Evolutionary conservation across 768 basidiomycete genomes (phyloP), one percentile per base, ranked within the genome.

Genomic region (Obba rivulosa): DNA sequence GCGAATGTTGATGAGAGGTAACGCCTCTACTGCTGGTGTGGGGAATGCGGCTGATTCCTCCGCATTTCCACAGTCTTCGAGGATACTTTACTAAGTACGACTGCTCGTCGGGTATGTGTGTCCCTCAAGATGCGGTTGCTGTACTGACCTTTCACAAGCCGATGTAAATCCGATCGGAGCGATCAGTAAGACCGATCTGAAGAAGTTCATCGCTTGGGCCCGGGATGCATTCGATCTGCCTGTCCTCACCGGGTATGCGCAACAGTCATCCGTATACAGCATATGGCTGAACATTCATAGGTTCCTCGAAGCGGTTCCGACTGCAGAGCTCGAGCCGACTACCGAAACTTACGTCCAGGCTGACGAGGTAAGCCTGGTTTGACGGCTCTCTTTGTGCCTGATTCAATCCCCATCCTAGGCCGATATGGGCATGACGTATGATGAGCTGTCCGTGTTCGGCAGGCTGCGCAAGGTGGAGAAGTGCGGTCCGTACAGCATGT

Each of bases 381-480:
- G 11, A 11, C 48, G 34, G 34, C 4, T 9, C 16, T 13, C n/a
- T 5, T 24, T 37, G 17, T 34, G 20, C 21, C 16, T 38, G 17
- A 9, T 45, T 24, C 31, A 20, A 34, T 17, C 16, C 41, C 38
- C 4, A 23, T 7, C 42, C 5, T 54, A 92, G 91, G 92, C 80
- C 16, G 95, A 98, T 60, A 98, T 98, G 95, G 95, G 95, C 8
- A 98, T 98, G 96, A 96, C 95, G 0, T 98, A 97, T 61, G 88
- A 97, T 57, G 96, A 98, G 57, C 75, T 99, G 17, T 94, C 92
- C 10, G 80, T 92, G 17, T 95, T 93, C 57, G 96, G 95, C 21
- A 76, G 94, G 23, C 75, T 99, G 21, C 81, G 96, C 45, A 98
- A 99, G 68, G 80, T 95, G 35, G 93, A 96, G 59, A 98, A 98